Conservation (phyloP, 805 yeast genomes). For the Yarrowia sp. region DNA sequence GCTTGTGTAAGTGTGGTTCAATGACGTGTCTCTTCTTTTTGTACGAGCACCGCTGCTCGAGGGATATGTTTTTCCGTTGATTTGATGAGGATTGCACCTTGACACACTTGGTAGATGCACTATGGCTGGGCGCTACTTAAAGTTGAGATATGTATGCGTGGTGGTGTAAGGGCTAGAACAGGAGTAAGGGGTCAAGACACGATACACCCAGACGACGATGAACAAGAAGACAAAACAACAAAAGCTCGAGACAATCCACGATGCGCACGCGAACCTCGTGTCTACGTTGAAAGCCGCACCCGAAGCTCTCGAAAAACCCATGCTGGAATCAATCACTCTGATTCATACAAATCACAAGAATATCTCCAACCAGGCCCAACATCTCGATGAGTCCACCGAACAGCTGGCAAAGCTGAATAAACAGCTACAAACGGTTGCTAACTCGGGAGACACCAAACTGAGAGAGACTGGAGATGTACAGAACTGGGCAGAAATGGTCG, state of each 20-base stretch:
- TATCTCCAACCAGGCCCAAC: slow-evolving; percentile 42
- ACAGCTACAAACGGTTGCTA: slow-evolving; percentile 39
- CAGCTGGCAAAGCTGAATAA: slow-evolving; percentile 32
- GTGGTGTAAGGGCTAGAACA: neutral
- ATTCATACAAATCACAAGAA: slow-evolving; percentile 29
- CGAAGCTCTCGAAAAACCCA: slow-evolving; percentile 11
- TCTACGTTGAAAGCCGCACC: slow-evolving; percentile 17
- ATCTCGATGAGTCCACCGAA: slow-evolving; percentile 29
- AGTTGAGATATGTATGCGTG: slow-evolving; percentile 24
- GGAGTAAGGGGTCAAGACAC: slow-evolving; percentile 9
- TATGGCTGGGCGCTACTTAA: slow-evolving; percentile 8
- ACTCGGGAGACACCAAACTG: slow-evolving; percentile 40
- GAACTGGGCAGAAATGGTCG: slow-evolving; percentile 68
- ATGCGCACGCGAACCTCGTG: slow-evolving; percentile 5
- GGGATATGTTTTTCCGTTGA: neutral
- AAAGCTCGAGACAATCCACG: slow-evolving; percentile 24
- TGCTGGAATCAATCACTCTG: neutral
- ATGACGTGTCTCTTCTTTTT: too few species aligned
- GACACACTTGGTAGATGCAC: neutral
- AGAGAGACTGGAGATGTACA: slow-evolving; percentile 55
- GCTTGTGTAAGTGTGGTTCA: neutral
- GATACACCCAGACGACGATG: neutral
- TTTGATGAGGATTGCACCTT: slow-evolving; percentile 3
- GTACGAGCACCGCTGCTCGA: too few species aligned
- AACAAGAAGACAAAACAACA: slow-evolving; percentile 28